phyloP scores from a whole-genome alignment of 257 asterid genomes.

The Forsythia suspensa region DNA sequence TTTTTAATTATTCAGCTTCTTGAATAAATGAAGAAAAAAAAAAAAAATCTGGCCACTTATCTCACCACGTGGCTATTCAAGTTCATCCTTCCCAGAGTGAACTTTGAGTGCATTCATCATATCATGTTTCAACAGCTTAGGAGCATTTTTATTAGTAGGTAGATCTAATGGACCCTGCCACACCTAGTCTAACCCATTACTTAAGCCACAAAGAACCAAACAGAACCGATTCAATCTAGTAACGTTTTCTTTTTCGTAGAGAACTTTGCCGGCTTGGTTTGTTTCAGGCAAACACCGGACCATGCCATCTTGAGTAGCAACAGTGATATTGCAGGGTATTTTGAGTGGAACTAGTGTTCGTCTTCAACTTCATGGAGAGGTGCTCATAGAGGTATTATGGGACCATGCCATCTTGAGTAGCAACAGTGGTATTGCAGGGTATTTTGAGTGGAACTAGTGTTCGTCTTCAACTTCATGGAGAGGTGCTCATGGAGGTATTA shows the following conservation, averaged over 20 bases:
- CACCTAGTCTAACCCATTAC: not conserved
- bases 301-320: not conserved
- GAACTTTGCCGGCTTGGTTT: not conserved
- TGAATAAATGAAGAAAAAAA: not conserved
- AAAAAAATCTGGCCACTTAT: not conserved
- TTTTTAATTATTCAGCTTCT: not conserved
- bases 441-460: not conserved
- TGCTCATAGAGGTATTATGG: not conserved
- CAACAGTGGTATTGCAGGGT: too few species aligned
- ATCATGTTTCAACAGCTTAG: not conserved
- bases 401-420: not conserved
- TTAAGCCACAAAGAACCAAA: not conserved
- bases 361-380: too few species aligned
- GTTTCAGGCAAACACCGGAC: not conserved
- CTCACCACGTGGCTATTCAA: not conserved
- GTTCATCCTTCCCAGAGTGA: not conserved
- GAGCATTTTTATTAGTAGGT: not conserved
- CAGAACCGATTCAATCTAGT: not conserved
- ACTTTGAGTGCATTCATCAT: not conserved
- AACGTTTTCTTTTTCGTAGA: not conserved
- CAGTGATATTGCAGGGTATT: too few species aligned
- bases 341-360: not conserved
- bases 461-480: too few species aligned
- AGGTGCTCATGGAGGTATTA: not conserved
- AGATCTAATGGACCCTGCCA: not conserved